Percentiles rank a stretch among this genome's conserved stretches.
These are phyloP conservation scores for Oxytropis ochrocephala DNA, from an alignment of 306 rosid genomes.

Conservation along the genomic window DNA sequence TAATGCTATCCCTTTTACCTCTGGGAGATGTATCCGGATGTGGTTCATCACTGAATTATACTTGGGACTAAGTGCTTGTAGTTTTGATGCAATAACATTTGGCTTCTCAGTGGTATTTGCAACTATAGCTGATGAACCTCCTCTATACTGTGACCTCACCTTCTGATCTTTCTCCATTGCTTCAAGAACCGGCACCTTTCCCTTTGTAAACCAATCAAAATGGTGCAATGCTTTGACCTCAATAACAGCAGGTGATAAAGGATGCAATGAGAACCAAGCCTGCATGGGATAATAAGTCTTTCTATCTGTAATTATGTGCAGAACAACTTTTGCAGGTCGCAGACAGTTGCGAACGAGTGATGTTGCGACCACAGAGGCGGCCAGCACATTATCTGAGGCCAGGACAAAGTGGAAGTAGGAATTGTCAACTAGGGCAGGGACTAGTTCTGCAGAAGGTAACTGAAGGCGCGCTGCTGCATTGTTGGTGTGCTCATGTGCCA, in stretches of 20 bases:
- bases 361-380: slow-evolving; percentile 82
- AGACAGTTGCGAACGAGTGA: slow-evolving; percentile 77
- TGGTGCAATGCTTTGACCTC: slow-evolving; percentile 99
- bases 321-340: slow-evolving; percentile 58
- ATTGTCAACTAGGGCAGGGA: slow-evolving; percentile 87
- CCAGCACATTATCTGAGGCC: slow-evolving; percentile 91
- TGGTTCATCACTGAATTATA: slow-evolving; percentile 98
- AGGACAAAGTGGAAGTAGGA: slow-evolving; percentile 81
- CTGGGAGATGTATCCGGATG: slow-evolving; percentile 89
- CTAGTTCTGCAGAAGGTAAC: slow-evolving; percentile 88
- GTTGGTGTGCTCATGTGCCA: slow-evolving; percentile 86
- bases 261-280: slow-evolving; percentile 94
- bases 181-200: slow-evolving; percentile 94
- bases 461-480: slow-evolving; percentile 96
- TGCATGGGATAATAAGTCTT: slow-evolving; percentile 98
- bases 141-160: slow-evolving; percentile 80
- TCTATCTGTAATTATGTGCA: slow-evolving; percentile 84
- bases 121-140: slow-evolving; percentile 92
- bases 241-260: slow-evolving; percentile 77
- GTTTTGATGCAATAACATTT: slow-evolving; percentile 71
- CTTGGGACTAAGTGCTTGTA: slow-evolving; percentile 96
- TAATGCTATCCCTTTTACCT: slow-evolving; percentile 43
- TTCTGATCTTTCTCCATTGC: slow-evolving; percentile 97
- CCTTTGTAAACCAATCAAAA: slow-evolving; percentile 91
- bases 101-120: slow-evolving; percentile 80